Percentiles rank a stretch among this genome's conserved stretches.
Conservation (phyloP, 306 rosid genomes). For the Castanopsis chinensis region DNA sequence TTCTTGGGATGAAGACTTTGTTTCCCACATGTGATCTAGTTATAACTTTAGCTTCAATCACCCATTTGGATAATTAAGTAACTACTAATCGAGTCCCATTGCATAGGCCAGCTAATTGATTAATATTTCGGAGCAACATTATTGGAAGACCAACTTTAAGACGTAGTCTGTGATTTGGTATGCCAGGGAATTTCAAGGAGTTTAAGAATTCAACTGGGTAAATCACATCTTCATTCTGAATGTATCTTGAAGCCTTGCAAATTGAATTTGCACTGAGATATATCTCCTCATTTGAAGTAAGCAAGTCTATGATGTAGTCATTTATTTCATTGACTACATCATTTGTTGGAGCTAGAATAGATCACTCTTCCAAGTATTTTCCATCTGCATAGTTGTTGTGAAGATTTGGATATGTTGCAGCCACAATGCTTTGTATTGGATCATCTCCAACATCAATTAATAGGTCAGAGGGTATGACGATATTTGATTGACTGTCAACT, state of each 20-base stretch:
- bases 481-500: no score
- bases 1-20: not conserved
- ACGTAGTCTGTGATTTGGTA: not conserved
- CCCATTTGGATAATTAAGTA: not conserved
- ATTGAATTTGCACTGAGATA: not conserved
- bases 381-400: not conserved
- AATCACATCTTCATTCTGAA: not conserved
- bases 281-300: not conserved
- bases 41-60: not conserved
- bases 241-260: not conserved
- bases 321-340: not conserved
- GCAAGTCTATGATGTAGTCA: not conserved
- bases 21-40: not conserved
- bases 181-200: not conserved
- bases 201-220: not conserved
- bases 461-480: no score
- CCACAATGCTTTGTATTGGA: not conserved
- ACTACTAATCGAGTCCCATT: not conserved
- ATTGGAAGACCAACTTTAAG: not conserved
- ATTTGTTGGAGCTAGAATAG: no score
- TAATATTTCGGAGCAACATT: not conserved
- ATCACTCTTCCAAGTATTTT: not conserved
- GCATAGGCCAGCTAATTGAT: not conserved
- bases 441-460: no score
- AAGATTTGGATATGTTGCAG: not conserved